Base-by-base conservation (phyloP, 2,329 filamentous ascomycete species). In the Penicillium sp. region DNA sequence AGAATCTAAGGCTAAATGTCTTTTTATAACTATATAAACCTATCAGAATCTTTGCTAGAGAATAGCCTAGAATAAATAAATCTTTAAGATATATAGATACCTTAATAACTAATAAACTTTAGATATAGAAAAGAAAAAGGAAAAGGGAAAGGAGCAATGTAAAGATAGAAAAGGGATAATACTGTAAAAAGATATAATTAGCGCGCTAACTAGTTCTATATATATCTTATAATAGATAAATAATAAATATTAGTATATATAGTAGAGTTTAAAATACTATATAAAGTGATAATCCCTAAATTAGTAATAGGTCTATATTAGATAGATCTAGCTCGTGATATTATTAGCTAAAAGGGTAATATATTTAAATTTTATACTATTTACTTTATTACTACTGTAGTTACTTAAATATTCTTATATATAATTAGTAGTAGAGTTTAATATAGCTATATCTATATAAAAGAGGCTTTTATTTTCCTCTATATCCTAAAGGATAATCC, bases 391-490 rank as follows among this genome's bases (percentile, higher is more conserved):
- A 35, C 57, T n/a, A 53, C 51, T 15, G 52, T 57, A 4, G 43
- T 55, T 30, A 59, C 53, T 36, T 47, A 62, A 25, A 45, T 62
- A 29, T 64, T 60, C 39, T 58, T 47, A 23, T 59, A 62, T 28
- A 64, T 63, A 56, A 32, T 53, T 8, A 38, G 41, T 31, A 41
- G 33, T 21, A 51, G 58, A 29, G 28, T 58, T 21, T 51, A 29
- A 39, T 39, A 57, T 34, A 54, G 59, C 4, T 63, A 54, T 32
- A 52, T 64, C 20, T 52, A 47, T 23, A 63, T 53, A 13, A 58
- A 56, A 25, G 57, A 62, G 47, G 54, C 54, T 11, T 59, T 57
- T 48, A 48, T 63, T 23, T 64, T 61, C 33, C 50, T 63, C 4
- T 32, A 51, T 31, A 61, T 63, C 29, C 47, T 45, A 7, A 35